Evolutionary conservation across 768 basidiomycete genomes (phyloP).

Genomic region (Suillus alpinus): DNA sequence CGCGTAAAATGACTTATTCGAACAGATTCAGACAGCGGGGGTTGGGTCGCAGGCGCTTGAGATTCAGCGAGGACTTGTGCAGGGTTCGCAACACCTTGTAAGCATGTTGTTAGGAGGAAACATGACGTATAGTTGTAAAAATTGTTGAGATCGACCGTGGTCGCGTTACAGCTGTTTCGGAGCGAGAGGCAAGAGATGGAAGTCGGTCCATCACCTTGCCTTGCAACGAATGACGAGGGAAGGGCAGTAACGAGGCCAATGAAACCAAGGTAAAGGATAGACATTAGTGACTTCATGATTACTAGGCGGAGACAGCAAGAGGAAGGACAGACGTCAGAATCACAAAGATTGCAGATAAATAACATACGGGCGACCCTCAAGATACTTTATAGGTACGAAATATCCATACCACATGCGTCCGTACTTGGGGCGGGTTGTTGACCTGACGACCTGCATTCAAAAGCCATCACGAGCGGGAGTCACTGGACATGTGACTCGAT

Average conservation of each 20-base stretch:
- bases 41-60: constrained; percentile 15
- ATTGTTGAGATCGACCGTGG: constrained; percentile 13
- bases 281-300: background rate
- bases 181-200: constrained; percentile 15
- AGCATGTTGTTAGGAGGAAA: constrained; percentile 20
- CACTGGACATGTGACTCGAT: background rate
- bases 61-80: constrained; percentile 3
- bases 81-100: constrained; percentile 2
- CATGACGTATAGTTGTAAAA: constrained; percentile 19
- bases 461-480: background rate
- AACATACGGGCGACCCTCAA: background rate
- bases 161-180: constrained; percentile 18
- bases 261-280: constrained; percentile 2
- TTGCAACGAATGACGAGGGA: constrained; percentile 7
- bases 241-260: constrained; percentile 7
- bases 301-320: background rate
- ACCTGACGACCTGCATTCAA: background rate
- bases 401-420: background rate
- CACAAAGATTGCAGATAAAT: background rate
- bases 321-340: background rate
- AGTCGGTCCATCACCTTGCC: constrained; percentile 12
- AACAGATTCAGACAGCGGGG: constrained; percentile 17
- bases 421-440: background rate
- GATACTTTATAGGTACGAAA: background rate
- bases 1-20: background rate